phyloP scores from a whole-genome alignment of 495 filamentous ascomycete genomes.

The Parmelia sp. region DNA sequence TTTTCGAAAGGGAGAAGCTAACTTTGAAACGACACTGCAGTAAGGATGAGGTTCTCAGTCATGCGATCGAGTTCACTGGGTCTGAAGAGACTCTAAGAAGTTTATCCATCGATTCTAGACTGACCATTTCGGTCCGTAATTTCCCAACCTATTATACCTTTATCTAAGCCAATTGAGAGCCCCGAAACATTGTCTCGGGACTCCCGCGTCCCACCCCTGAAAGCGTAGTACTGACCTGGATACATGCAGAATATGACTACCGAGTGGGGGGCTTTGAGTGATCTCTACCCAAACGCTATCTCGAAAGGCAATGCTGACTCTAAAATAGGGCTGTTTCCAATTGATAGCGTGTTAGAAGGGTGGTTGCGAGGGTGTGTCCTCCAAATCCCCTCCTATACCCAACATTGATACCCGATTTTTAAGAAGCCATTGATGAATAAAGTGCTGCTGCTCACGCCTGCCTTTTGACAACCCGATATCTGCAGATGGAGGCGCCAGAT shows the following conservation, averaged over 20 bases:
- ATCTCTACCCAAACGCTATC: not conserved
- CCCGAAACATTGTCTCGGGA: too few species aligned
- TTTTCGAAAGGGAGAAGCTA: too few species aligned
- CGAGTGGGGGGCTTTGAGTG: slow-evolving; percentile 73
- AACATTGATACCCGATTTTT: not conserved
- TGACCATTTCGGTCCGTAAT: slow-evolving; percentile 30
- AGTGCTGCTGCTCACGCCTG: not conserved
- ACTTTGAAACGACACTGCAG: too few species aligned
- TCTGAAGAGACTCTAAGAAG: too few species aligned
- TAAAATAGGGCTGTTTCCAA: slow-evolving; percentile 68
- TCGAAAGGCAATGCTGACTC: not conserved
- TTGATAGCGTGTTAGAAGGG: slow-evolving; percentile 62
- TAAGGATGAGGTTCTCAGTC: too few species aligned
- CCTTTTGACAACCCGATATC: slow-evolving; percentile 55
- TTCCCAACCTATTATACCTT: too few species aligned
- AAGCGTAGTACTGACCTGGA: too few species aligned
- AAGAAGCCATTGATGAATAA: not conserved
- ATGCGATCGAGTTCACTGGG: too few species aligned
- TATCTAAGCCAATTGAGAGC: too few species aligned
- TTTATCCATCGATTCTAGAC: too few species aligned
- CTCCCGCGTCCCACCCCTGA: too few species aligned
- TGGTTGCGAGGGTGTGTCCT: slow-evolving; percentile 56
- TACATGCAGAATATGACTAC: slow-evolving; percentile 99
- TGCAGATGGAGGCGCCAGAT: slow-evolving; percentile 72
- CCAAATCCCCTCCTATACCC: not conserved